Percentiles rank a stretch among this genome's conserved stretches.
Evolutionary conservation across 306 rosid genomes (phyloP).

Genomic region (Acacia melanoxylon): DNA sequence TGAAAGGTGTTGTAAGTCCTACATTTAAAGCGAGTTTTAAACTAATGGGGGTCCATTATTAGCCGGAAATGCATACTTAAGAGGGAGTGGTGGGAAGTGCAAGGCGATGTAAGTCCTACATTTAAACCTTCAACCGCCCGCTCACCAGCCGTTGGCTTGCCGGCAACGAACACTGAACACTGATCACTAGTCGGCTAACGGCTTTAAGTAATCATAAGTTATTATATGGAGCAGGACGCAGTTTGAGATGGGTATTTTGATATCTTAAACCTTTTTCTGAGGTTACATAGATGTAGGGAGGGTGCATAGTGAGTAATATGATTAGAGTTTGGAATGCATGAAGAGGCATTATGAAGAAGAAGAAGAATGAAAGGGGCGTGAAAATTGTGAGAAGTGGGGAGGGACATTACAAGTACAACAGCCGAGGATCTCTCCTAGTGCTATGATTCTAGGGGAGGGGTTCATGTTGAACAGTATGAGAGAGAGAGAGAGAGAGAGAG

Average conservation of each 20-base stretch:
- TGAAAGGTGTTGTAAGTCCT: too few relatives aligned
- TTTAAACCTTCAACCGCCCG: too few relatives aligned
- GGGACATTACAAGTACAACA: neutral
- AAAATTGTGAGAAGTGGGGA: neutral
- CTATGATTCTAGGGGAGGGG: too few relatives aligned
- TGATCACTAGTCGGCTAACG: too few relatives aligned
- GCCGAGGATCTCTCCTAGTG: neutral
- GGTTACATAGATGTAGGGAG: too few relatives aligned
- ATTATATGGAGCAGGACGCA: neutral
- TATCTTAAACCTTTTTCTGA: too few relatives aligned
- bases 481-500: neutral
- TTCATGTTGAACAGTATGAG: too few relatives aligned
- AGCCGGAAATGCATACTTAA: neutral
- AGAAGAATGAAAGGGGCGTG: neutral
- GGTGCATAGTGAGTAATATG: too few relatives aligned
- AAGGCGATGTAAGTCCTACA: neutral
- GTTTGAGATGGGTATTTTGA: too few relatives aligned
- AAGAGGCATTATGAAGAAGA: slow-evolving; percentile 2
- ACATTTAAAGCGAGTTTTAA: neutral
- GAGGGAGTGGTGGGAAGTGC: neutral
- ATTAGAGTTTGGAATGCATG: neutral
- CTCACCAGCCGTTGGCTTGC: too few relatives aligned
- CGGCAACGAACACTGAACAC: too few relatives aligned
- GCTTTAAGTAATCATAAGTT: too few relatives aligned
- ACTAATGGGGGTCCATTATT: neutral